A percentile compares a stretch with the other conserved stretches of the same genome.
Evolutionary conservation across 1,284 basidiomycete species (phyloP).

Genomic region (Rhodotorula sp.): DNA sequence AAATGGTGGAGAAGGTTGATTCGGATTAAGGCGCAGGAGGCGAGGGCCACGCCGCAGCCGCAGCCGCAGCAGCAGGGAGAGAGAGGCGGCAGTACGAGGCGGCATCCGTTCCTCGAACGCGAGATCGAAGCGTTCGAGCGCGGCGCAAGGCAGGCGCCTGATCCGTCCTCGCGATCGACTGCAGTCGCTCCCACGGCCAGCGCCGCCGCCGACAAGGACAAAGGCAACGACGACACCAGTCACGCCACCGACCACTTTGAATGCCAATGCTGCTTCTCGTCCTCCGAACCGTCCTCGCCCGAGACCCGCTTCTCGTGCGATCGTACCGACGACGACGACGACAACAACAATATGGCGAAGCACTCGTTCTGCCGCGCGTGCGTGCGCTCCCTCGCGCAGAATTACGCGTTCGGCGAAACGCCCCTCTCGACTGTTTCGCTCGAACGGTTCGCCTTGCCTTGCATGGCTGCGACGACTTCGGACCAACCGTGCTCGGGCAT

Average conservation of each 20-base stretch:
- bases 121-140: constrained; percentile 8
- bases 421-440: neutral
- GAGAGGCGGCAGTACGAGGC: neutral
- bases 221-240: no score
- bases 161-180: no score
- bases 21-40: neutral
- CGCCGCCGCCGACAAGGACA: no score
- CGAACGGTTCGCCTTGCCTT: neutral
- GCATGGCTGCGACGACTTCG: constrained; percentile 11
- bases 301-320: neutral
- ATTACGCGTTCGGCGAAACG: constrained; percentile 9
- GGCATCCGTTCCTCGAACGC: neutral
- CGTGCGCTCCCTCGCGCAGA: constrained; percentile 7
- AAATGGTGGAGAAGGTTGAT: neutral
- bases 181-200: no score
- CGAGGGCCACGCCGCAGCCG: neutral
- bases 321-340: neutral
- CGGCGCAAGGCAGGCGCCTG: no score
- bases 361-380: constrained; percentile 25
- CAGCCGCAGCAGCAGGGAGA: no score
- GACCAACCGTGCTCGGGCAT: neutral
- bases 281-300: neutral
- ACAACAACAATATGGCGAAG: no score
- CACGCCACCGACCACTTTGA: neutral
- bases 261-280: constrained; percentile 25